Evolutionary conservation across 2,329 filamentous ascomycete species (phyloP).

Genomic region (Monascus ruber): DNA sequence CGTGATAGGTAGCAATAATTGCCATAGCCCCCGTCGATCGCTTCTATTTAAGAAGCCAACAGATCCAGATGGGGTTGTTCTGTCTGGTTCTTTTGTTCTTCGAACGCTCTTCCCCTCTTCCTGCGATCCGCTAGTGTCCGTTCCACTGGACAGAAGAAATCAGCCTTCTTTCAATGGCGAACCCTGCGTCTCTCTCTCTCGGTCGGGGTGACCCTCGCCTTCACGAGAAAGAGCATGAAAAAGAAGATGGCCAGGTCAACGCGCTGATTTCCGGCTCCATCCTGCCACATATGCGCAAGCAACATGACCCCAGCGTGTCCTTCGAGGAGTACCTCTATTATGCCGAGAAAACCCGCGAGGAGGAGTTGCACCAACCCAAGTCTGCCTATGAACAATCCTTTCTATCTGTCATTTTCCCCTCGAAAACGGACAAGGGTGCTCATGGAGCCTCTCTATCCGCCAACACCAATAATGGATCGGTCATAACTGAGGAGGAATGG

Average conservation of each 20-base stretch:
- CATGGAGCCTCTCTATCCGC: slow-evolving; percentile 2
- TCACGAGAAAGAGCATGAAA: background rate
- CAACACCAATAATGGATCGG: slow-evolving; percentile 3
- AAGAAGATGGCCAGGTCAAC: background rate
- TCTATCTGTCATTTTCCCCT: slow-evolving; percentile 4
- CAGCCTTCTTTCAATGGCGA: too few relatives aligned
- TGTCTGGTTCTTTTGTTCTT: too few relatives aligned
- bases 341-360: slow-evolving; percentile 23
- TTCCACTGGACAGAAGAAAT: too few relatives aligned
- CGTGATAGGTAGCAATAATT: too few relatives aligned
- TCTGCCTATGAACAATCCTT: slow-evolving; percentile 6
- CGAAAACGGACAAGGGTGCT: slow-evolving; percentile 2
- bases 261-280: background rate
- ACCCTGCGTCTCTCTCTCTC: too few relatives aligned
- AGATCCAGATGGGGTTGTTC: too few relatives aligned
- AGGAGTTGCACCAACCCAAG: slow-evolving; percentile 13
- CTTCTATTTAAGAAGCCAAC: too few relatives aligned
- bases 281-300: slow-evolving; percentile 9
- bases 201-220: slow-evolving; percentile 2
- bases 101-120: too few relatives aligned
- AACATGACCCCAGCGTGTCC: slow-evolving; percentile 16
- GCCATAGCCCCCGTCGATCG: too few relatives aligned
- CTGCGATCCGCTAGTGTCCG: too few relatives aligned
- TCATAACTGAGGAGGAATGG: slow-evolving; percentile 10
- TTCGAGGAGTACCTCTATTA: slow-evolving; percentile 33